These are phyloP conservation scores for Russula dissimulans DNA, from an alignment of 768 basidiomycete species.

Conservation along the genomic window DNA sequence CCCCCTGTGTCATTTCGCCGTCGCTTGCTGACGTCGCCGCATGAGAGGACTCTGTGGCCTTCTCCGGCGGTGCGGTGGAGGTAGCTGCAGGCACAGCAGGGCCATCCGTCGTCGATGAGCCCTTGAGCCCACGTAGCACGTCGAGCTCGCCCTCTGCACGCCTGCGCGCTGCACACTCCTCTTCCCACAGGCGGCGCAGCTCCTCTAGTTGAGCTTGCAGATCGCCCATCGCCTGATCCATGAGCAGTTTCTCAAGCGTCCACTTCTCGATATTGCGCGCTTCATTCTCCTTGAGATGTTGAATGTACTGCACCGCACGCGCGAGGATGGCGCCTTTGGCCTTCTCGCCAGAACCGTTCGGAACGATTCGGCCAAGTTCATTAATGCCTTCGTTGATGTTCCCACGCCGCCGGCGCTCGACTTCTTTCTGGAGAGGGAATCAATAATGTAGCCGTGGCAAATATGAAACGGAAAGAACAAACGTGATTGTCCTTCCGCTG, in stretches of 20 bases:
- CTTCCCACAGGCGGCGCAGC: constrained; percentile 71
- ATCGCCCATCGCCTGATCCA: constrained; percentile 89
- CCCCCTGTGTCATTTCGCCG: constrained; percentile 9
- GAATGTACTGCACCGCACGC: constrained; percentile 86
- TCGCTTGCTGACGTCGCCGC: constrained; percentile 7
- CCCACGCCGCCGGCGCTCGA: constrained; percentile 87
- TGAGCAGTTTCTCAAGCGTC: constrained; percentile 85
- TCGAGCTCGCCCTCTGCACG: constrained; percentile 60
- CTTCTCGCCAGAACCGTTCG: constrained; percentile 78
- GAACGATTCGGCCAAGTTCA: constrained; percentile 80
- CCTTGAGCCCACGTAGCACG: constrained; percentile 33
- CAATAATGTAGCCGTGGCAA: background rate
- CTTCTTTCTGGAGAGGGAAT: constrained; percentile 74
- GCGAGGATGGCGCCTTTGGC: constrained; percentile 85
- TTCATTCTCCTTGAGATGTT: constrained; percentile 85
- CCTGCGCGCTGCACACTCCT: constrained; percentile 53
- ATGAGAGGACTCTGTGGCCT: background rate
- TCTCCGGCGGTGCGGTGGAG: constrained; percentile 6
- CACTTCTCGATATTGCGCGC: constrained; percentile 88
- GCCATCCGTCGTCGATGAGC: constrained; percentile 2
- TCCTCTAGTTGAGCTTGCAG: constrained; percentile 78
- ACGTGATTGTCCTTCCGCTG: constrained; percentile 80
- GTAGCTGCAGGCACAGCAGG: background rate
- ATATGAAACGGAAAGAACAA: constrained; percentile 21
- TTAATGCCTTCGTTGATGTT: constrained; percentile 97